Conservation (phyloP, 306 rosid genomes). For the Cicer chorassanicum region DNA sequence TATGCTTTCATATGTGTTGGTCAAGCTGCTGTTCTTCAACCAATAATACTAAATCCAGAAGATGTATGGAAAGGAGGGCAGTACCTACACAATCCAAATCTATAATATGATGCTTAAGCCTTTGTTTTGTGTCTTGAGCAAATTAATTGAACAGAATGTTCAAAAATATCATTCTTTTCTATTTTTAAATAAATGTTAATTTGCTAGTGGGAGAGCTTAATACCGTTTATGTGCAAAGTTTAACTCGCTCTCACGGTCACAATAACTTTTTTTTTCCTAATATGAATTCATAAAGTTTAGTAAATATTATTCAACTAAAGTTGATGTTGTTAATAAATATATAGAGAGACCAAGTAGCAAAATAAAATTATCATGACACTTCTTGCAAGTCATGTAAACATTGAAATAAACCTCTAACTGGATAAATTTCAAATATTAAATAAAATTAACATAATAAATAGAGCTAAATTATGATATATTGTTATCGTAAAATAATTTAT, state of each 20-base stretch:
- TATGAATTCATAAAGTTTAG: too few species aligned
- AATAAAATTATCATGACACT: not conserved
- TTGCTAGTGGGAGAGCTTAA: too few species aligned
- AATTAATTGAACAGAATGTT: not conserved
- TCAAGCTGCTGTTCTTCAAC: constrained; percentile 74
- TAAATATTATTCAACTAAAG: too few species aligned
- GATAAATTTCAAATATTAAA: constrained; percentile 18
- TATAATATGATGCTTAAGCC: constrained; percentile 36
- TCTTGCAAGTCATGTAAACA: not conserved
- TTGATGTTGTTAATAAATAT: too few species aligned
- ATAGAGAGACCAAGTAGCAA: too few species aligned
- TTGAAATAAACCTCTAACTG: not conserved
- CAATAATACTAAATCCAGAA: constrained; percentile 57
- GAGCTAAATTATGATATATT: too few species aligned
- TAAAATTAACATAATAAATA: not conserved
- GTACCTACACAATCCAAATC: constrained; percentile 73
- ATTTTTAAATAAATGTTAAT: too few species aligned
- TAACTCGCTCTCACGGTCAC: not conserved
- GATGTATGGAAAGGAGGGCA: constrained; percentile 72
- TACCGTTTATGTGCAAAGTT: not conserved
- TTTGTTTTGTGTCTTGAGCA: constrained; percentile 19
- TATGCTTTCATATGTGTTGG: constrained; percentile 71
- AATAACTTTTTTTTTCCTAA: too few species aligned
- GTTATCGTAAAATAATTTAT: too few species aligned
- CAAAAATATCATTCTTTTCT: not conserved